Base-by-base conservation (phyloP, 495 filamentous ascomycete genomes). In the Glarea lozoyensis region DNA sequence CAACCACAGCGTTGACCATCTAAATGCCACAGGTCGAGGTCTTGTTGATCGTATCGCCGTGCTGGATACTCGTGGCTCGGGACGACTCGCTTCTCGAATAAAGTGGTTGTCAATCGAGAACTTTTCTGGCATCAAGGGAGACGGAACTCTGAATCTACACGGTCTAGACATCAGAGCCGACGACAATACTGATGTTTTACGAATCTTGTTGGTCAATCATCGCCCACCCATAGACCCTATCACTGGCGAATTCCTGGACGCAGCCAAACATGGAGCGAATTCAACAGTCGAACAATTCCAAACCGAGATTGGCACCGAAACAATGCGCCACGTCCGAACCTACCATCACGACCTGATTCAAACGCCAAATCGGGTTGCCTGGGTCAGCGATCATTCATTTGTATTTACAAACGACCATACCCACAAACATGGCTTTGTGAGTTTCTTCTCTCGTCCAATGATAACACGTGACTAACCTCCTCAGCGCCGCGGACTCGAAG, bases 131-230 rank as follows among this genome's bases (percentile, higher is more conserved):
- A 56, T 29, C 35, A 52, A 46, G 2, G 52, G 56, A 1, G 56
- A 58, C 35, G 53, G 45, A n/a, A 45, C 41, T 2, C 32, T 67
- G 1, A 56, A 61, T 42, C 45, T 65, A 27, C 52, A 58, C 21
- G 62, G 64, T 2, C 55, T 67, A 21, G 56, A 62, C 37, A 49
- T 55, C 13, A 23, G 40, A 18, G 37, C 20, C 10, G 40, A 53
- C 16, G 46, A 35, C 7, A 15, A 51, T 11, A 34, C 37, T 11
- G 41, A 49, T 7, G 42, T 31, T 11, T 44, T 60, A 17, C 52
- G 52, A 0, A 62, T 67, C 37, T 61, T 62, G 50, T 32, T 67
- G 19, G 53, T 67, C 42, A 67, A 69, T 35, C 58, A 66, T 39
- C 52, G 60, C 1, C 63, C 64, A 2, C 57, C 66, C 0, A 52